A percentile compares a stretch with the other conserved stretches of the same genome.
Conservation (phyloP, 352 stramenopile species). For the Aphanomyces cochlioides region DNA sequence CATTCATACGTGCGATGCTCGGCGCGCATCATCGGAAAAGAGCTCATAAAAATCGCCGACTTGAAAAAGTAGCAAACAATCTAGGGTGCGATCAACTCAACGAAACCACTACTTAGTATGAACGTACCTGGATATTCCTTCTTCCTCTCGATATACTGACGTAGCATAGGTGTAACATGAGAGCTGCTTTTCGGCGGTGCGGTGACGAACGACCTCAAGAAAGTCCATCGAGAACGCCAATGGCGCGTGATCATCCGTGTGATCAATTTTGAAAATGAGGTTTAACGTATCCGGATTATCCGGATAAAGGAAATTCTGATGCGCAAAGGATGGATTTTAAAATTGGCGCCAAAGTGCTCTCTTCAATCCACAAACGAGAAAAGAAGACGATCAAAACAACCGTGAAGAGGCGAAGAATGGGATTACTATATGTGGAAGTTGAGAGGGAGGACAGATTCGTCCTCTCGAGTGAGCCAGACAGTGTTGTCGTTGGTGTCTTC, state of each 20-base stretch:
- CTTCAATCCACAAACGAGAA: too few species aligned
- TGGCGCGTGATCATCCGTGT: background rate
- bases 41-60: slow-evolving; percentile 85
- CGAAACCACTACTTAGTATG: background rate
- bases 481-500: slow-evolving; percentile 18
- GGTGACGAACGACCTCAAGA: background rate
- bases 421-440: slow-evolving; percentile 27
- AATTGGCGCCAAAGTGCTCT: too few species aligned
- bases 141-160: slow-evolving; percentile 70
- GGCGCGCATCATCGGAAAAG: slow-evolving; percentile 67
- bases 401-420: too few species aligned
- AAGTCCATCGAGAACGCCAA: background rate
- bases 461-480: slow-evolving; percentile 29
- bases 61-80: slow-evolving; percentile 81
- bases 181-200: background rate
- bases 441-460: slow-evolving; percentile 25
- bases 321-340: too few species aligned
- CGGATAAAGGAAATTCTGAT: too few species aligned
- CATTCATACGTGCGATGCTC: slow-evolving; percentile 53
- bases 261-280: background rate
- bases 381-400: too few species aligned
- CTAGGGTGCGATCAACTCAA: slow-evolving; percentile 33
- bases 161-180: slow-evolving; percentile 53
- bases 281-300: background rate
- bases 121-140: slow-evolving; percentile 61